These are phyloP conservation scores for Xylariaceae sp. DNA, from an alignment of 2,329 filamentous ascomycete species.

Conservation along the genomic window DNA sequence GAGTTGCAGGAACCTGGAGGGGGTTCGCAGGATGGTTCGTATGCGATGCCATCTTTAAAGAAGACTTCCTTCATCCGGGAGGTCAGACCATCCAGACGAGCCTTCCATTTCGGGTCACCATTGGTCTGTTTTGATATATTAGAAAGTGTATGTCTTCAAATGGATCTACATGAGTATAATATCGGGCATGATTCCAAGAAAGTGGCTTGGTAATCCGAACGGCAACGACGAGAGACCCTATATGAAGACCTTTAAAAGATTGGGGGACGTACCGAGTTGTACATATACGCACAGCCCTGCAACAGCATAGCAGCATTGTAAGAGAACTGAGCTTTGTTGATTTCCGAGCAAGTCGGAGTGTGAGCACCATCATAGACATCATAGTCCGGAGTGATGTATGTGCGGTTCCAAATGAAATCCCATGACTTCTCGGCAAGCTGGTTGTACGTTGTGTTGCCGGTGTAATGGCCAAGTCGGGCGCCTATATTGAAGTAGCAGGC, in stretches of 20 bases:
- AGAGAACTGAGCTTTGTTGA: constrained; percentile 60
- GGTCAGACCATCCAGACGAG: constrained; percentile 50
- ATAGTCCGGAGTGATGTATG: constrained; percentile 57
- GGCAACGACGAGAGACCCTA: not conserved
- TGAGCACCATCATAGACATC: constrained; percentile 61
- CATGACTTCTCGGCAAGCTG: constrained; percentile 57
- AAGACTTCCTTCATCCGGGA: constrained; percentile 45
- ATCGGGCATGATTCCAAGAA: not conserved
- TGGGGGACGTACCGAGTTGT: constrained; percentile 48
- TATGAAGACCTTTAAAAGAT: not conserved
- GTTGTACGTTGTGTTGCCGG: constrained; percentile 58
- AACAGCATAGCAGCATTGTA: constrained; percentile 60
- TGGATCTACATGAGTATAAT: not conserved
- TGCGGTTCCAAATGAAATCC: constrained; percentile 52
- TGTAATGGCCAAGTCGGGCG: constrained; percentile 67
- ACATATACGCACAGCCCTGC: constrained; percentile 62
- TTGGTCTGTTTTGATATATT: constrained; percentile 40
- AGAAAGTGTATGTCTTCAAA: constrained; percentile 5
- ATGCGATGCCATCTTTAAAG: constrained; percentile 53
- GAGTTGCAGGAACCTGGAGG: constrained; percentile 51
- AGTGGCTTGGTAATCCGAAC: not conserved
- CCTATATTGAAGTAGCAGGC: constrained; percentile 60
- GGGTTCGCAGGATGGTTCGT: constrained; percentile 62
- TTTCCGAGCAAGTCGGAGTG: constrained; percentile 53
- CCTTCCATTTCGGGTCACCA: constrained; percentile 49